A percentile compares a stretch with the other conserved stretches of the same genome.
Conservation (phyloP, 768 basidiomycete species). For the Naganishia antarctica region DNA sequence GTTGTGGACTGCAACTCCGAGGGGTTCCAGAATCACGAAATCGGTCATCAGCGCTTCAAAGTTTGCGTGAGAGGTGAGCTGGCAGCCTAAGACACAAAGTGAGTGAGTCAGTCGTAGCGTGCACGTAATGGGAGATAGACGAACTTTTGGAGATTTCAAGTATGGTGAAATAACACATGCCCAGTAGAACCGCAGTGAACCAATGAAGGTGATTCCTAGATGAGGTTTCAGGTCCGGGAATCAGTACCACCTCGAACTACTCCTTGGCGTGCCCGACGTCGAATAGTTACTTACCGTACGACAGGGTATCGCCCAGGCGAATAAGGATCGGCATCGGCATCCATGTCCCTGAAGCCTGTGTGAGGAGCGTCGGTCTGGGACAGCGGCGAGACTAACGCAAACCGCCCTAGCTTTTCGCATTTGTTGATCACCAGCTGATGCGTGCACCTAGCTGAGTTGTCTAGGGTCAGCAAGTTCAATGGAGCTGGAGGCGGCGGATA, state of each 20-base stretch:
- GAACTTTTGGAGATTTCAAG: background rate
- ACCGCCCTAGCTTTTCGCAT: too few species aligned
- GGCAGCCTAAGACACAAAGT: background rate
- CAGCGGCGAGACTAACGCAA: too few species aligned
- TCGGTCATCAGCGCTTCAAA: background rate
- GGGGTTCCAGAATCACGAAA: background rate
- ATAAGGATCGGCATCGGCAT: background rate
- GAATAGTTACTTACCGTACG: background rate
- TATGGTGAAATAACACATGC: background rate
- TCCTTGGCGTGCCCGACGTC: too few species aligned
- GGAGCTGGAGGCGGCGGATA: too few species aligned
- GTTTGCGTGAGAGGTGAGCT: background rate
- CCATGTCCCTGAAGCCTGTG: background rate
- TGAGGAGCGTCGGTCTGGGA: background rate
- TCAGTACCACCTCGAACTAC: too few species aligned
- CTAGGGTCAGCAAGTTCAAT: too few species aligned
- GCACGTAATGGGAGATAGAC: background rate
- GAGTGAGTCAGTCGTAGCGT: too few species aligned
- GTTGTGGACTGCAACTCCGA: conserved; percentile 1
- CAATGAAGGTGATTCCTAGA: conserved; percentile 10
- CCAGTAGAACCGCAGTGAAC: background rate
- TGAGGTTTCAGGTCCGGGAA: too few species aligned
- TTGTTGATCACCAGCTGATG: too few species aligned
- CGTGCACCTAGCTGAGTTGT: too few species aligned
- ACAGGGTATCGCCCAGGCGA: background rate